Percentiles rank a stretch among this genome's conserved stretches.
These are phyloP conservation scores for Cladosporium phlei DNA, from an alignment of 2,329 filamentous ascomycete genomes.

Conservation along the genomic window DNA sequence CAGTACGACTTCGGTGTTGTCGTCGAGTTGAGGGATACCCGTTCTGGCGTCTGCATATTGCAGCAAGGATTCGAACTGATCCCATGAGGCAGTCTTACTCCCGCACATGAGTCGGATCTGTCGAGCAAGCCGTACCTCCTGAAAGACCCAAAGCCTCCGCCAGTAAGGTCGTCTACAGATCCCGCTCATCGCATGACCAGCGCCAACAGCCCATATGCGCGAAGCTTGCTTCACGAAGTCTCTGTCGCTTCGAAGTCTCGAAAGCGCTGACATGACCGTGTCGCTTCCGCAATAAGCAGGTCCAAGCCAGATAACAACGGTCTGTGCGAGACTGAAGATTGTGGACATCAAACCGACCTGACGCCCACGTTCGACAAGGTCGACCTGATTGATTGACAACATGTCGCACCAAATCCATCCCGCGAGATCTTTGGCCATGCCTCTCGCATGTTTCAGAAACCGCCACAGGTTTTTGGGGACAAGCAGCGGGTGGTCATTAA, in stretches of 20 bases:
- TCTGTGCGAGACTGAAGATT: conserved; percentile 13
- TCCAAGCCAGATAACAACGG: conserved; percentile 15
- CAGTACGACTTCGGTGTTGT: not conserved
- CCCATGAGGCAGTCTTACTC: not conserved
- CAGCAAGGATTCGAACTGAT: not conserved
- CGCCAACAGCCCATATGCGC: not conserved
- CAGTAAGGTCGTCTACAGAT: not conserved
- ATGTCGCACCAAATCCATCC: conserved; percentile 19
- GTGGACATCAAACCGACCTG: conserved; percentile 18
- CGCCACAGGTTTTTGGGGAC: conserved; percentile 16
- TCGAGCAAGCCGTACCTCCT: not conserved
- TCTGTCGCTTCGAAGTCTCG: not conserved
- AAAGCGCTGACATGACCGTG: not conserved
- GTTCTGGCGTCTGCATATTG: too few relatives aligned
- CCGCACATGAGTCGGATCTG: not conserved
- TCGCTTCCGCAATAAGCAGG: not conserved
- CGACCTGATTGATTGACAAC: conserved; percentile 17
- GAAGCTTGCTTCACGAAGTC: not conserved
- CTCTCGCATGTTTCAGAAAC: conserved; percentile 13
- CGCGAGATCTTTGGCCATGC: not conserved
- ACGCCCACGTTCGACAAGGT: conserved; percentile 12
- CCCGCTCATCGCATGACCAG: not conserved
- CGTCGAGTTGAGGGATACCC: not conserved
- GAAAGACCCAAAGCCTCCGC: not conserved
- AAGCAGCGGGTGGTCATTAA: conserved; percentile 3